Conservation (phyloP, 768 basidiomycete genomes). For the Naganishia vishniacii region DNA sequence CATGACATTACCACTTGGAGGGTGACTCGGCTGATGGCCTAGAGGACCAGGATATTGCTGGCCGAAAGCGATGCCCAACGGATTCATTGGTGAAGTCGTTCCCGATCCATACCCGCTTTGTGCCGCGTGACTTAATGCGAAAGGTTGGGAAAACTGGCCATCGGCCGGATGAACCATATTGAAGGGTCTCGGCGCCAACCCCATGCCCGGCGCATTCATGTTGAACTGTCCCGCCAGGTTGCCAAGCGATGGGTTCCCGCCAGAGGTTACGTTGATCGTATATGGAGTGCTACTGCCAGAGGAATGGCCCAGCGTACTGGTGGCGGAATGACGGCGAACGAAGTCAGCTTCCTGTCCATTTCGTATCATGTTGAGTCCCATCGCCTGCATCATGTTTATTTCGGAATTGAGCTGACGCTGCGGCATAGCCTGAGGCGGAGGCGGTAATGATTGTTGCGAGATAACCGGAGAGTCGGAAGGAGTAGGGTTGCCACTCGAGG, state of each 20-base stretch:
- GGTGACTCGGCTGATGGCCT: not conserved
- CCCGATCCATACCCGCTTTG: not conserved
- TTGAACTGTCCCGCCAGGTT: slow-evolving; percentile 5
- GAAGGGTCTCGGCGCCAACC: slow-evolving; percentile 12
- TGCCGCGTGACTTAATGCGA: not conserved
- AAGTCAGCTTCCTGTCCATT: slow-evolving; percentile 13
- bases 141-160: not conserved
- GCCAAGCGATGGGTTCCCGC: not conserved
- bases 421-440: not conserved
- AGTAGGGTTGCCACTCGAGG: slow-evolving; percentile 4
- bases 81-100: slow-evolving; percentile 3
- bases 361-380: slow-evolving; percentile 9
- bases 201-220: slow-evolving; percentile 13
- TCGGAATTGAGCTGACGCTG: slow-evolving; percentile 11
- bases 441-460: slow-evolving; percentile 1
- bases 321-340: slow-evolving; percentile 5
- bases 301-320: slow-evolving; percentile 2
- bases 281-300: slow-evolving; percentile 14
- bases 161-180: not conserved
- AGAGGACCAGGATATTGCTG: slow-evolving; percentile 9
- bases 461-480: not conserved
- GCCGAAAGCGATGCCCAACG: slow-evolving; percentile 10
- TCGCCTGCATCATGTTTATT: slow-evolving; percentile 20
- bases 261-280: not conserved
- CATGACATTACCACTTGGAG: not conserved